Base-by-base conservation (phyloP, 768 basidiomycete species). In the Tulasnella sp. region DNA sequence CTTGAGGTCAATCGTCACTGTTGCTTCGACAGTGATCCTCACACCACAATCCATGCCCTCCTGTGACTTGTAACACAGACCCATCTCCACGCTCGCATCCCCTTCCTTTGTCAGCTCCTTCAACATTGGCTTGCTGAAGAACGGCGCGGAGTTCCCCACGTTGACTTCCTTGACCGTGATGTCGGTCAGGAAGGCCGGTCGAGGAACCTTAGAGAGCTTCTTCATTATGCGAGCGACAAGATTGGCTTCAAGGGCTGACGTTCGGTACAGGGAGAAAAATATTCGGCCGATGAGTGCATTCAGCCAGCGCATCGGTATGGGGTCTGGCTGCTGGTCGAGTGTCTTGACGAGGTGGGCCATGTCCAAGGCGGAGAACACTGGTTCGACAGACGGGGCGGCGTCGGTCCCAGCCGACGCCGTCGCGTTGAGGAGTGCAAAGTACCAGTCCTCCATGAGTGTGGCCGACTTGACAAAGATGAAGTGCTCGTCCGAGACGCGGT, bases 401-500 rank as follows among this genome's bases (percentile, higher is more conserved):
- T 64, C 49, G 23, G 61, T 19, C 45, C 52, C 63, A 26, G 61
- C 21, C 4, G 26, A 53, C 54, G 60, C 54, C 13, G 34, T 44
- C 0, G 86, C 85, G 59, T 90, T 86, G 21, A 91, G 70, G 56
- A 96, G 77, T 0, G 89, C 77, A 34, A 90, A 73, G 69, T 92
- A 92, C 90, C 93, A 98, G 72, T 99, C 95, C 72, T 99, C 96
- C 89, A 97, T 96, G 68, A 92, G 88, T 56, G 84, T 75, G 70
- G 84, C 91, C 27, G 82, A 85, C 63, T 85, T 84, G 19, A 91
- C 83, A 72, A 97, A 97, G 66, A 99, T 82, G 75, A 86, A 99
- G 92, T 93, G 97, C 1, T 81, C 80, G 4, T 8, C 73, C 63
- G 0, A 79, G 76, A 68, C 82, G 76, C 62, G 23, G 30, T 23